Evolutionary conservation across 345 rosid species (phyloP), one percentile per base, ranked within the genome.

Genomic region (Leavenworthia alabamica): DNA sequence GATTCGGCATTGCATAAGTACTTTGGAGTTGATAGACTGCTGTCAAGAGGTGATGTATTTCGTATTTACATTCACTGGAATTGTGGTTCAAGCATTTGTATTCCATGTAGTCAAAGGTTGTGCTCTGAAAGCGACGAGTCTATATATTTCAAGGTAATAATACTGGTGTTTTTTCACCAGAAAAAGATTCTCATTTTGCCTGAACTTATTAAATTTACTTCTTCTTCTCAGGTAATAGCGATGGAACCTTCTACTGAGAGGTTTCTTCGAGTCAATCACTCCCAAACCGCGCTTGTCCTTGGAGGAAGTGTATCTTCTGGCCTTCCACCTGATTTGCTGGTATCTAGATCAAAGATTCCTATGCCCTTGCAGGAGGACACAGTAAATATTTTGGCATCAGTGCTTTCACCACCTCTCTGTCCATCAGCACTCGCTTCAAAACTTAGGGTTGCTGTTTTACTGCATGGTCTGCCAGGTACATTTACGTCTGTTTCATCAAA

Each of bases 241-340:
- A 72, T 87, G 94, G 97, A 93, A 78, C 99, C 99, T 60, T 82
- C 88, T 43, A 82, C 82, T 56, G 86, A 89, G 77, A 62, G 73
- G 13, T 69, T 84, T 77, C 90, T 89, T 71, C 83, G 87, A 63
- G 88, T 87, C 67, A 86, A 84, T 66, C 56, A 58, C 58, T 76
- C 82, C 60, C 82, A 74, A 78, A 93, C 97, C 23, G 97, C 99
- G 55, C 94, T 93, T 67, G 96, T 93, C 46, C 96, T 93, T 53
- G 99, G 96, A 43, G 91, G 94, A 66, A 81, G 77, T 60, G 83
- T 79, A 46, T 75, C 96, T 57, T 86, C 94, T 36, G 82, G 84
- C 62, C 56, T 89, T 60, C 99, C 96, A 31, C 96, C 97, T 2
- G 86, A 83, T 70, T 45, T 82, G 20, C 78, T 89, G 58, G 62